Base-by-base conservation (phyloP, 2,329 filamentous ascomycete genomes). In the Dactylellina cionopaga region DNA sequence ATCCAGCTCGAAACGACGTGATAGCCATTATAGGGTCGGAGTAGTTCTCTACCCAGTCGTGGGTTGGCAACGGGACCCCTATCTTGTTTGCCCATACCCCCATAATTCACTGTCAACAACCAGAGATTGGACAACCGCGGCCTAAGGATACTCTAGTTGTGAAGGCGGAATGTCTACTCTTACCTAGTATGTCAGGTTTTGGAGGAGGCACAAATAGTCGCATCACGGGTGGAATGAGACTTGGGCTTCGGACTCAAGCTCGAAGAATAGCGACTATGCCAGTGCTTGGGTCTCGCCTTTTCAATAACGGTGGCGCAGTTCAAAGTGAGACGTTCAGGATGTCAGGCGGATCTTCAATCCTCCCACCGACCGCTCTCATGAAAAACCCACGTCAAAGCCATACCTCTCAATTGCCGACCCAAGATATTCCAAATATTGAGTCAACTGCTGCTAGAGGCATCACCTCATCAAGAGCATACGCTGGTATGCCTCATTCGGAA, bases 1-100 rank as follows among this genome's bases (percentile, higher is more conserved):
- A 66, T 15, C 31, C 62, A 3, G 17, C 7, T n/a, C 19, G 10
- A 5, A 29, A 24, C 5, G 24, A 51, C 1, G 10, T 22, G 2
- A 7, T 46, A 15, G 62, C 62, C 1, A 58, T 66, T 9, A 11
- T 25, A 5, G 51, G 51, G 7, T 39, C 62, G 19, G 62, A 58
- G 15, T 66, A 58, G 51, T 56, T 66, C 39, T 66, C 62, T 13
- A 33, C 15, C 11, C 29, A 13, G 13, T 51, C 44, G 43, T 58
- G 52, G 51, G 41, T 25, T 25, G 33, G 41, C n/a, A 33, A 31
- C 27, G 31, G 62, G 15, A 56, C 27, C 4, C 51, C 49, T 5
- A 11, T 66, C 19, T n/a, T 56, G 19, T 43, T 66, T 41, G 43
- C 27, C 9, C 62, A 66, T 31, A 58, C 51, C 2, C 62, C 62